Evolutionary conservation across 23 red algal species (phyloP), one percentile per base, ranked within the genome.

Genomic region (Rhodosorus marinus): DNA sequence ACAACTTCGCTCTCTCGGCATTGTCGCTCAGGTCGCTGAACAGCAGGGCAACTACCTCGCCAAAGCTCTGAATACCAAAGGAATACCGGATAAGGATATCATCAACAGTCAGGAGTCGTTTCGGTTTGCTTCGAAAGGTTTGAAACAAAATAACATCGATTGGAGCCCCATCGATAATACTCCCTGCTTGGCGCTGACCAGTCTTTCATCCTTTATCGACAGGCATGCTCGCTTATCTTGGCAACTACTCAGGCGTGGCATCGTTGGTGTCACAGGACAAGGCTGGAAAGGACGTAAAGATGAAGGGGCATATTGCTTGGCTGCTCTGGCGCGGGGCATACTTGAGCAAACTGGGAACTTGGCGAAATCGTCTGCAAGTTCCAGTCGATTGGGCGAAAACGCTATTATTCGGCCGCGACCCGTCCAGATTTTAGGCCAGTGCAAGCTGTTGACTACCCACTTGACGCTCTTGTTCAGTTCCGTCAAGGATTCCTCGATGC

Each of bases 191-290:
- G 51, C 31, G 3, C 14, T 46, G 61, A 26, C 31, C 61, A 14
- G 61, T 70, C 8, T 93, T 93, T 66, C 66, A 79, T 28, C 82
- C 82, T 32, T 52, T 93, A 23, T 82, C 75, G n/a, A 26, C 82
- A 36, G 85, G 85, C 4, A 78, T 93, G 11, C 38, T 43, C 38
- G 38, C 38, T 11, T 43, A 43, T 43, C 11, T 43, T 43, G 38
- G 38, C 11, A 17, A 43, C 38, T n/a, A n/a, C n/a, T n/a, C n/a
- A 43, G 38, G 11, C 11, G 17, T 11, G 38, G 11, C 11, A 43
- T 43, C 38, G 38, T 17, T 11, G 38, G 17, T 17, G 38, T 43
- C 38, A 17, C 11, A 43, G 38, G 11, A 43, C 11, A 17, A 11
- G 38, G 17, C 17, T 43, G 11, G 17, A 43, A 43, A 43, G 11